Evolutionary conservation across 2,329 filamentous ascomycete genomes (phyloP).

Genomic region (Neonectria neomacrospora): DNA sequence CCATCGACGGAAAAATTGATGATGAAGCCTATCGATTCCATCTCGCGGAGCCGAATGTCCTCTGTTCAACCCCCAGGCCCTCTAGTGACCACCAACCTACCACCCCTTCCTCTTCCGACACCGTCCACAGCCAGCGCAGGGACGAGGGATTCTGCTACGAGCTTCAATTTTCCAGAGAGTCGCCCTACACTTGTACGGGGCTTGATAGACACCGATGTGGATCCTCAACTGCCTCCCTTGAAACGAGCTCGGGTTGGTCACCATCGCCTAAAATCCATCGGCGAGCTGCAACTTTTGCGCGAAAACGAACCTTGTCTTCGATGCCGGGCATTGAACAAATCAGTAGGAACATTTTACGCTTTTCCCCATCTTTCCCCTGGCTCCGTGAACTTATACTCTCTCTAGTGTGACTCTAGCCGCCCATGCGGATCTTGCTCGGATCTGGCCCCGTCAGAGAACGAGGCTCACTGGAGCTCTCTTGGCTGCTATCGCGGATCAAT

Average conservation of each 20-base stretch:
- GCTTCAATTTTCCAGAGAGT: conserved; percentile 54
- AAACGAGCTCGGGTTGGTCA: conserved; percentile 65
- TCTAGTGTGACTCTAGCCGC: conserved; percentile 63
- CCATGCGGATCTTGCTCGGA: conserved; percentile 61
- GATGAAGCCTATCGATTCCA: conserved; percentile 36
- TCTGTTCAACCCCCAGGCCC: conserved; percentile 54
- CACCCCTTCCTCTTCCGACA: conserved; percentile 45
- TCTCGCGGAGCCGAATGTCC: conserved; percentile 40
- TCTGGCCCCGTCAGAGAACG: conserved; percentile 49
- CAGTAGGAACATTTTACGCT: conserved; percentile 51
- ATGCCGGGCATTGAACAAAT: conserved; percentile 59
- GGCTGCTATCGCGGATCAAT: conserved; percentile 64
- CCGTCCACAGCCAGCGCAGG: conserved; percentile 40
- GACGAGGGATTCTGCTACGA: conserved; percentile 42
- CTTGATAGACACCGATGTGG: conserved; percentile 59
- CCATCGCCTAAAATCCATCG: conserved; percentile 66
- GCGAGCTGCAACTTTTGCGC: conserved; percentile 62
- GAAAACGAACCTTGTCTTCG: conserved; percentile 62
- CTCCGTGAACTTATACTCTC: conserved; percentile 26
- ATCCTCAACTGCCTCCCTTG: conserved; percentile 65
- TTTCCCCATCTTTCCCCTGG: neutral
- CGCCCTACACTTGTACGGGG: conserved; percentile 50
- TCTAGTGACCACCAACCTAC: conserved; percentile 44
- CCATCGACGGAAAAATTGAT: conserved; percentile 26
- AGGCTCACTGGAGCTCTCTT: conserved; percentile 60